phyloP scores from a whole-genome alignment of 2,329 filamentous ascomycete genomes.

The Diaporthe longicolla region DNA sequence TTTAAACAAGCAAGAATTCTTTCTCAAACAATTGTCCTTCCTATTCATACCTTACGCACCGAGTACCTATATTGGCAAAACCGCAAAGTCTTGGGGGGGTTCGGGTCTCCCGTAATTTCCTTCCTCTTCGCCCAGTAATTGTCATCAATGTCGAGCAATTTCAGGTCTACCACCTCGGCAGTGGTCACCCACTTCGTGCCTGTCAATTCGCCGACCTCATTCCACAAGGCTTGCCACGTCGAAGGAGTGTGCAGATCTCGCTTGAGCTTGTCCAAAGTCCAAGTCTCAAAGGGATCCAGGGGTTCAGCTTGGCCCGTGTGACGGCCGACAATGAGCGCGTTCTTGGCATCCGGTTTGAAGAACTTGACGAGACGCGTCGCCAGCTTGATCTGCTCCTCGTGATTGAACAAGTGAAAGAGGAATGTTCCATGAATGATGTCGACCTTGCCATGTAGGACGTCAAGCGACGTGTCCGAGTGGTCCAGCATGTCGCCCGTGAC shows the following conservation, averaged over 20 bases:
- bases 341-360: conserved; percentile 44
- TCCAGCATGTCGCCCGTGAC: conserved; percentile 49
- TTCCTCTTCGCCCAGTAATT: conserved; percentile 30
- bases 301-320: conserved; percentile 49
- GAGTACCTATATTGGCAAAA: conserved; percentile 25
- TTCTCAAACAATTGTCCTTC: not conserved
- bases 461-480: conserved; percentile 41
- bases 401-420: conserved; percentile 52
- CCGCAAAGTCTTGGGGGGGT: conserved; percentile 9
- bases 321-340: conserved; percentile 48
- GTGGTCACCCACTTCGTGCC: conserved; percentile 52
- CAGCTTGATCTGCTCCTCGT: conserved; percentile 48
- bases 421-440: conserved; percentile 50
- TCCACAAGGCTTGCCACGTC: conserved; percentile 59
- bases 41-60: conserved; percentile 6
- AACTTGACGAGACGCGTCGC: conserved; percentile 48
- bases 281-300: conserved; percentile 35
- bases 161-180: conserved; percentile 28
- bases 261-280: conserved; percentile 44
- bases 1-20: not conserved
- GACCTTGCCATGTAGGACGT: conserved; percentile 46
- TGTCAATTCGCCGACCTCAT: conserved; percentile 55
- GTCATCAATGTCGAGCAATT: conserved; percentile 5
- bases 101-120: conserved; percentile 17
- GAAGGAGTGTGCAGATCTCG: conserved; percentile 57